phyloP scores from a whole-genome alignment of 306 rosid genomes.

The Glycyrrhiza uralensis region DNA sequence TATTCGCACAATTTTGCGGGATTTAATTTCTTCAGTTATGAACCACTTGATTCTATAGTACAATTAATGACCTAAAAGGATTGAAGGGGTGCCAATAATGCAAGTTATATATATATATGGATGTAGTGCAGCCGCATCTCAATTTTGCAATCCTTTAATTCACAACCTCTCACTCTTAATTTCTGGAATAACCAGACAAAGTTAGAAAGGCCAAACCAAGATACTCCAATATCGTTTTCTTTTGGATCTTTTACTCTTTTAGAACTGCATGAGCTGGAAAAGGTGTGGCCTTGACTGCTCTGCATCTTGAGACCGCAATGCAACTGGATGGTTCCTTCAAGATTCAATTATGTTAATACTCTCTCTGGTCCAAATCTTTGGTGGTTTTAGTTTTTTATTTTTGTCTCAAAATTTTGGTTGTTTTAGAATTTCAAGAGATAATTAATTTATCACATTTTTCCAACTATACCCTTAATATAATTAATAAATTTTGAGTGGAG shows the following conservation, averaged over 20 bases:
- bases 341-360: not conserved
- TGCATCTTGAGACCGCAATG: not conserved
- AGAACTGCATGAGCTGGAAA: not conserved
- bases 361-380: no score
- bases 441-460: no score
- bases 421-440: no score
- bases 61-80: no score
- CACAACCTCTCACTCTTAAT: not conserved
- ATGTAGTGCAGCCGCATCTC: not conserved
- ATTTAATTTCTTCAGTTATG: not conserved
- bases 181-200: not conserved
- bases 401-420: no score
- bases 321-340: not conserved
- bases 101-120: not conserved
- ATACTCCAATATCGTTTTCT: not conserved
- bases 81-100: no score
- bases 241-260: not conserved
- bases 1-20: not conserved
- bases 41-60: no score
- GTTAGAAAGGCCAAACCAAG: not conserved
- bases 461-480: no score
- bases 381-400: no score
- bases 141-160: not conserved
- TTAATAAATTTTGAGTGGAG: no score
- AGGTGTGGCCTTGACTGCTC: not conserved